phyloP scores from a whole-genome alignment of 257 asterid genomes.

The Paulownia fortunei region DNA sequence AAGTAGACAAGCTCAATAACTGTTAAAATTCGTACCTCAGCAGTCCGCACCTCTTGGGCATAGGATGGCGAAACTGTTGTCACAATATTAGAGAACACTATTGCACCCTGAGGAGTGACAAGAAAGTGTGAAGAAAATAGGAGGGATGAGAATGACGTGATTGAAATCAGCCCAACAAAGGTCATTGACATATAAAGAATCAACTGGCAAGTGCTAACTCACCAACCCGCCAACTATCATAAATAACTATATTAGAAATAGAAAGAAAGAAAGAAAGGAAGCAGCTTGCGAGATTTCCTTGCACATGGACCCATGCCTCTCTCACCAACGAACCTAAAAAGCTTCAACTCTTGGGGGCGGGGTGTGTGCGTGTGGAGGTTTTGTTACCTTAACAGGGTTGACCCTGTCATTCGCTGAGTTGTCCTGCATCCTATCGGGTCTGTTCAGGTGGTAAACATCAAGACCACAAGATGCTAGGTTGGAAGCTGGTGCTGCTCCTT shows the following conservation, averaged over 20 bases:
- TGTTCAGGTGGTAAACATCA: constrained; percentile 78
- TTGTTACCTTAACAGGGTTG: constrained; percentile 84
- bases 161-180: constrained; percentile 17
- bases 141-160: constrained; percentile 8
- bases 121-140: constrained; percentile 15
- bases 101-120: constrained; percentile 78
- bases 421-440: constrained; percentile 99
- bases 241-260: constrained; percentile 2
- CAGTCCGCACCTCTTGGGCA: constrained; percentile 86
- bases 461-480: constrained; percentile 96
- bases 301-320: constrained; percentile 11
- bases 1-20: background rate
- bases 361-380: background rate
- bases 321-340: constrained; percentile 2
- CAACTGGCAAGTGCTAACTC: background rate
- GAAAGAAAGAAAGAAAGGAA: constrained; percentile 17
- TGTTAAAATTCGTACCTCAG: constrained; percentile 63
- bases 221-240: background rate
- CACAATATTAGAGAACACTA: constrained; percentile 95
- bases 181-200: constrained; percentile 15
- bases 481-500: constrained; percentile 86
- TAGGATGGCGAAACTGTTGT: constrained; percentile 98
- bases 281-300: constrained; percentile 15
- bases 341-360: background rate
- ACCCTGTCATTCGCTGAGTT: constrained; percentile 74